Evolutionary conservation across 768 basidiomycete species (phyloP).

Genomic region (Psilocybe cubensis): DNA sequence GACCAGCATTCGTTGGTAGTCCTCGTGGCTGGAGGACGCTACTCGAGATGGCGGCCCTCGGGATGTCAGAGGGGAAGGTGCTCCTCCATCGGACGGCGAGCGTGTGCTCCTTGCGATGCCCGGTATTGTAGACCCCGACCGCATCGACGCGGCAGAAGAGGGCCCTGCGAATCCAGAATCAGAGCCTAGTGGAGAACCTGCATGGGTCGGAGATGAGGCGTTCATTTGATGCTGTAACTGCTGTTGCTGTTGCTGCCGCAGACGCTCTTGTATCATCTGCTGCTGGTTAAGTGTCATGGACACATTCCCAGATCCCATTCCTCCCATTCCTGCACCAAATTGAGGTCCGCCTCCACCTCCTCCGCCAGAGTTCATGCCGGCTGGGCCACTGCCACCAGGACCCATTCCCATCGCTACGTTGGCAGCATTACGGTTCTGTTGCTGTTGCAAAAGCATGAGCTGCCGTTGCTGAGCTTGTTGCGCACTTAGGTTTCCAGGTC

Average conservation of each 20-base stretch:
- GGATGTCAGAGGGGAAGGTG: slow-evolving; percentile 52
- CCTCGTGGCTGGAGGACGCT: slow-evolving; percentile 50
- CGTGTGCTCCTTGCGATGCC: slow-evolving; percentile 77
- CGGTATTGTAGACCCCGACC: slow-evolving; percentile 50
- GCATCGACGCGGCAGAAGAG: slow-evolving; percentile 21
- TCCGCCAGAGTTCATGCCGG: slow-evolving; percentile 21
- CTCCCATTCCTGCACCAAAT: slow-evolving; percentile 13
- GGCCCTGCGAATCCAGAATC: slow-evolving; percentile 29
- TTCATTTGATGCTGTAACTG: slow-evolving; percentile 28
- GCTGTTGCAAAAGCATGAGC: slow-evolving; percentile 43
- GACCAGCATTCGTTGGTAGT: slow-evolving; percentile 58
- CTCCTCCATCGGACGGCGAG: slow-evolving; percentile 69
- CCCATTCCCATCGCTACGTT: slow-evolving; percentile 22
- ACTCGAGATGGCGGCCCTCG: slow-evolving; percentile 42
- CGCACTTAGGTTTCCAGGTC: slow-evolving; percentile 21
- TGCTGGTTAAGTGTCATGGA: slow-evolving; percentile 38
- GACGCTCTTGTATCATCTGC: slow-evolving; percentile 37
- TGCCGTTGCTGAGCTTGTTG: slow-evolving; percentile 44
- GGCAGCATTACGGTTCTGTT: slow-evolving; percentile 22
- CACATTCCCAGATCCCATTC: slow-evolving; percentile 28
- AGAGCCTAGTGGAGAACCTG: slow-evolving; percentile 48
- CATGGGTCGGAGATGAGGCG: slow-evolving; percentile 41
- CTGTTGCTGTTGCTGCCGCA: slow-evolving; percentile 49
- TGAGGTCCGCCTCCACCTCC: slow-evolving; percentile 10
- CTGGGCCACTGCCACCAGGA: slow-evolving; percentile 6